phyloP scores from a whole-genome alignment of 192 early-diverging fungal species.

The Dispira simplex region DNA sequence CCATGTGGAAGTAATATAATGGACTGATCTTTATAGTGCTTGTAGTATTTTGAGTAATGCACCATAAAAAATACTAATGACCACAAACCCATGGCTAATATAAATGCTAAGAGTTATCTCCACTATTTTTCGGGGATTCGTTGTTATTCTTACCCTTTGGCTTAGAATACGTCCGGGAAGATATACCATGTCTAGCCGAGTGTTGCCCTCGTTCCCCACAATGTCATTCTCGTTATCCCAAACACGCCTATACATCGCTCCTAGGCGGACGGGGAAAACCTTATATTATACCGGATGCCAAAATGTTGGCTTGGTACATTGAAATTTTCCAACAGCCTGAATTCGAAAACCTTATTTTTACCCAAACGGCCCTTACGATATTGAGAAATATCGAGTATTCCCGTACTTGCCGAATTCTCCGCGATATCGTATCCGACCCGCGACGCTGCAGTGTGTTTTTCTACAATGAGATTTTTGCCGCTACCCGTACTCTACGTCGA shows the following conservation, averaged over 20 bases:
- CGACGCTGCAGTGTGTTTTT: conserved; percentile 41
- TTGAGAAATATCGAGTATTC: conserved; percentile 41
- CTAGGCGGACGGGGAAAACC: conserved; percentile 16
- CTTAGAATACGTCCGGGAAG: conserved; percentile 35
- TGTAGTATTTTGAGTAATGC: too few relatives aligned
- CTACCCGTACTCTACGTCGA: conserved; percentile 20
- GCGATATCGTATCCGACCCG: conserved; percentile 39
- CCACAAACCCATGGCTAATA: too few relatives aligned
- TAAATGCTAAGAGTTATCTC: too few relatives aligned
- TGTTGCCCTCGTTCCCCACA: conserved; percentile 20
- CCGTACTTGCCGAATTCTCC: conserved; percentile 39
- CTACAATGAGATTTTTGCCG: conserved; percentile 47
- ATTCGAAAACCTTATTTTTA: conserved; percentile 45
- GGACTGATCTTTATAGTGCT: too few relatives aligned
- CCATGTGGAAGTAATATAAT: too few relatives aligned
- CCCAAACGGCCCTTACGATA: conserved; percentile 42
- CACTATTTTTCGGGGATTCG: background rate
- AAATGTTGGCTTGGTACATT: conserved; percentile 30
- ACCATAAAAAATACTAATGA: too few relatives aligned
- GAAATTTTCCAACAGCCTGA: conserved; percentile 54
- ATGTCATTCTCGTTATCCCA: conserved; percentile 15
- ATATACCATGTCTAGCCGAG: conserved; percentile 37
- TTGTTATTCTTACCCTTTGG: background rate
- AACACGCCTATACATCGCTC: background rate
- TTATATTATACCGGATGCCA: background rate